These are phyloP conservation scores for Fremontodendron californicum DNA, from an alignment of 345 rosid species.

Conservation along the genomic window DNA sequence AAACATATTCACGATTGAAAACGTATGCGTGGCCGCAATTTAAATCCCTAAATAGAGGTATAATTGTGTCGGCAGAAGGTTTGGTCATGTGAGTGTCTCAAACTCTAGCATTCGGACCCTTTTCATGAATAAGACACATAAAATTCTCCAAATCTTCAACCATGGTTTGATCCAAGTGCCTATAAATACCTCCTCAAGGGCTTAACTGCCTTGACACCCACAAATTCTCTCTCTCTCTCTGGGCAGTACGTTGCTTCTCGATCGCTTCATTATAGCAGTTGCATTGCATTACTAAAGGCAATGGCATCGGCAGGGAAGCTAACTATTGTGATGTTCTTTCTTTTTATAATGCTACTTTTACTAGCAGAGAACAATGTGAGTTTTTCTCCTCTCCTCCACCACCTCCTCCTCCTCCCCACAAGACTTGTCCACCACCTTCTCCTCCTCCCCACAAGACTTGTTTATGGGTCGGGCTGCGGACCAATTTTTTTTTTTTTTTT, in stretches of 20 bases:
- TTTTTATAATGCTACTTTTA: not conserved
- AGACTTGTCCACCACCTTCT: too few relatives aligned
- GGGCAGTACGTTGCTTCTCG: not conserved
- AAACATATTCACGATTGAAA: too few relatives aligned
- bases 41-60: too few relatives aligned
- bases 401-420: too few relatives aligned
- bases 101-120: not conserved
- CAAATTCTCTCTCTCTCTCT: not conserved
- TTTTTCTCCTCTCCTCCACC: not conserved
- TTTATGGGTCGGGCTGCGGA: too few relatives aligned
- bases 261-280: not conserved
- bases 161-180: not conserved
- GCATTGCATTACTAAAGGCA: not conserved
- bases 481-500: too few relatives aligned
- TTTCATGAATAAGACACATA: not conserved
- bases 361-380: not conserved
- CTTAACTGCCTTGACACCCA: not conserved
- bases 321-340: not conserved
- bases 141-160: not conserved
- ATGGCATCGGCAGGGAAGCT: constrained; percentile 1
- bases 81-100: not conserved
- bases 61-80: too few relatives aligned
- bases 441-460: too few relatives aligned
- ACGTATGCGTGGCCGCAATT: too few relatives aligned
- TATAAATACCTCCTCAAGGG: not conserved